These are phyloP conservation scores for Sugiyamaella pinicola DNA, from an alignment of 1,139 yeast species.

Conservation along the genomic window DNA sequence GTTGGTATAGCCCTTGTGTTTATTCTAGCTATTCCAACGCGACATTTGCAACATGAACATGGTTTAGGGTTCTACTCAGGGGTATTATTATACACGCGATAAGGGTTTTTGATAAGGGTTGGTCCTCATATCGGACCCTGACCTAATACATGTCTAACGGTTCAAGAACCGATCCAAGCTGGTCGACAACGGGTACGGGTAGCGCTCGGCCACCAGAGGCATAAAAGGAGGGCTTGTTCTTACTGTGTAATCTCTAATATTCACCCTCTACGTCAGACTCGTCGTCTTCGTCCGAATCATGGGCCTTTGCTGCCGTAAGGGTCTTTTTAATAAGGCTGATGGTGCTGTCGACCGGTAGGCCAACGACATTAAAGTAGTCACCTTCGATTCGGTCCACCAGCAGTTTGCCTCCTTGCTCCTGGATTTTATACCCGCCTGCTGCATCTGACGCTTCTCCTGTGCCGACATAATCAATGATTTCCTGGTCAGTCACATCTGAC, in stretches of 20 bases:
- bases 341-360: slow-evolving; percentile 71
- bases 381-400: slow-evolving; percentile 68
- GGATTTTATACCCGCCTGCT: slow-evolving; percentile 93
- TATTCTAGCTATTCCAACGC: too few relatives aligned
- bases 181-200: neutral
- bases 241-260: slow-evolving; percentile 18
- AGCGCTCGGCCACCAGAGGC: slow-evolving; percentile 1
- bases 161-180: neutral
- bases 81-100: too few relatives aligned
- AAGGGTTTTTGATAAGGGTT: neutral
- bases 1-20: too few relatives aligned
- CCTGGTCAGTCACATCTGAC: slow-evolving; percentile 50
- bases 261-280: slow-evolving; percentile 25
- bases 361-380: slow-evolving; percentile 87
- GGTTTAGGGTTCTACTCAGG: neutral
- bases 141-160: too few relatives aligned
- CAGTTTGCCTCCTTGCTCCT: slow-evolving; percentile 63
- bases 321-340: slow-evolving; percentile 48
- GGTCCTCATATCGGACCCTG: too few relatives aligned
- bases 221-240: neutral
- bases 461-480: slow-evolving; percentile 62
- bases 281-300: slow-evolving; percentile 19
- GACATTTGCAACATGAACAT: too few relatives aligned
- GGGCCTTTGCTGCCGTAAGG: slow-evolving; percentile 31
- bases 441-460: slow-evolving; percentile 76